phyloP scores from a whole-genome alignment of 225 moss, liverwort and hornwort genomes.

The Anthoceros angustus region DNA sequence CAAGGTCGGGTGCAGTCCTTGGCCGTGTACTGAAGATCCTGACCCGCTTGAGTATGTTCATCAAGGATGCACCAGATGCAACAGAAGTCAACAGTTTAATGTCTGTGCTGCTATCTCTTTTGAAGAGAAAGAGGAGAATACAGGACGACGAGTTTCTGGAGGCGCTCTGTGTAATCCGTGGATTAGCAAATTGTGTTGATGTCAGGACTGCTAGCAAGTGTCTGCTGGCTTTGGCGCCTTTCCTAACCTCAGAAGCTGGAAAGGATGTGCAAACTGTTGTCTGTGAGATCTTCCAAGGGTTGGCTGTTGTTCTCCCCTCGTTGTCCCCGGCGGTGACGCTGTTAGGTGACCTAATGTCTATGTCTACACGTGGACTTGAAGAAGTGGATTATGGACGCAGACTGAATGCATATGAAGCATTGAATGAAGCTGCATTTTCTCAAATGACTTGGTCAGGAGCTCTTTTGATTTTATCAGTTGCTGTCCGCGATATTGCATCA shows the following conservation, averaged over 20 bases:
- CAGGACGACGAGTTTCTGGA: constrained; percentile 57
- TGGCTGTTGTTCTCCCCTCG: constrained; percentile 39
- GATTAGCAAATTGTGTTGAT: constrained; percentile 48
- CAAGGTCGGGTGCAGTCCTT: constrained; percentile 35
- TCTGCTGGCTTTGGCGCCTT: constrained; percentile 56
- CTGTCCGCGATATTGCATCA: constrained; percentile 72
- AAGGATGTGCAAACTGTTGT: constrained; percentile 44
- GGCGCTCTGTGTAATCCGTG: constrained; percentile 64
- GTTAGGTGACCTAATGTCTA: constrained; percentile 64
- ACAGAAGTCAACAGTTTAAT: constrained; percentile 47
- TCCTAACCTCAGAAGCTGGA: constrained; percentile 34
- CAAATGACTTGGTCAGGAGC: constrained; percentile 42
- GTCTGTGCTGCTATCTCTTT: constrained; percentile 70
- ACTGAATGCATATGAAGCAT: constrained; percentile 60
- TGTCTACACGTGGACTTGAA: constrained; percentile 54
- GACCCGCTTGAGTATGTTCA: constrained; percentile 52
- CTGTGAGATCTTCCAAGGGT: constrained; percentile 43
- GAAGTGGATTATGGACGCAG: constrained; percentile 70
- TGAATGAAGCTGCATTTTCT: constrained; percentile 37
- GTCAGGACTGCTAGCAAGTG: constrained; percentile 32
- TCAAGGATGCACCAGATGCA: constrained; percentile 41
- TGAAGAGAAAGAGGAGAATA: constrained; percentile 56
- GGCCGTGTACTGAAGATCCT: constrained; percentile 77
- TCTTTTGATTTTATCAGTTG: constrained; percentile 62
- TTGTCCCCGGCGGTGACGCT: constrained; percentile 46